phyloP scores from a whole-genome alignment of 805 yeast genomes.

The Wickerhamiella kurtzmanii region DNA sequence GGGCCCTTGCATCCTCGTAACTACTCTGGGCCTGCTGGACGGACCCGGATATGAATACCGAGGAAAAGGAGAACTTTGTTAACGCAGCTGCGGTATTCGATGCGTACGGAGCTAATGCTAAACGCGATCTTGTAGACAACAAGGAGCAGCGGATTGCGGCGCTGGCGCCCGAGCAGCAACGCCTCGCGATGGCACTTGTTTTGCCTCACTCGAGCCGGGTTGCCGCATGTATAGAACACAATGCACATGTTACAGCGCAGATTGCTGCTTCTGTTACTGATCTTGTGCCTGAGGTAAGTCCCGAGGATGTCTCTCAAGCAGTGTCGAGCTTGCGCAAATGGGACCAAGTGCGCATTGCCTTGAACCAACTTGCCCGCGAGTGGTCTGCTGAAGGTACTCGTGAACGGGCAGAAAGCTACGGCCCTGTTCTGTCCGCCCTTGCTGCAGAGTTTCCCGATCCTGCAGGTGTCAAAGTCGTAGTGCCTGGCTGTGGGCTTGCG shows the following conservation, averaged over 20 bases:
- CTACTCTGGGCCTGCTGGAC: not conserved
- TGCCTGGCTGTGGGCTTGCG: conserved; percentile 89
- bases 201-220: conserved; percentile 1
- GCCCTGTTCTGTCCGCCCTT: conserved; percentile 38
- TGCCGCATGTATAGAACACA: not conserved
- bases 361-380: conserved; percentile 64
- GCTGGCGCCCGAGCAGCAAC: conserved; percentile 1
- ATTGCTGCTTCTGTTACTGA: not conserved
- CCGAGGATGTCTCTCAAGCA: not conserved
- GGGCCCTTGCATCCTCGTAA: not conserved
- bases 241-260: not conserved
- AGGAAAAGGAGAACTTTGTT: conserved; percentile 1
- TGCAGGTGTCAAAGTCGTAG: conserved; percentile 32
- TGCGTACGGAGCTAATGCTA: not conserved
- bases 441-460: conserved; percentile 23
- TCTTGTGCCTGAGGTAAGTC: not conserved
- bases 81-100: conserved; percentile 1
- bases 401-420: conserved; percentile 45
- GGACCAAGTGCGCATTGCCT: conserved; percentile 33
- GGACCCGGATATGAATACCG: conserved; percentile 2
- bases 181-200: conserved; percentile 1
- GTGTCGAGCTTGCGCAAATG: conserved; percentile 13
- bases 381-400: conserved; percentile 46
- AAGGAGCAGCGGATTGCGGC: not conserved
- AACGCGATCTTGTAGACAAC: not conserved